Evolutionary conservation across 202 grass and related monocot species (phyloP), one percentile per base, ranked within the genome.

Genomic region (Zizania palustris): DNA sequence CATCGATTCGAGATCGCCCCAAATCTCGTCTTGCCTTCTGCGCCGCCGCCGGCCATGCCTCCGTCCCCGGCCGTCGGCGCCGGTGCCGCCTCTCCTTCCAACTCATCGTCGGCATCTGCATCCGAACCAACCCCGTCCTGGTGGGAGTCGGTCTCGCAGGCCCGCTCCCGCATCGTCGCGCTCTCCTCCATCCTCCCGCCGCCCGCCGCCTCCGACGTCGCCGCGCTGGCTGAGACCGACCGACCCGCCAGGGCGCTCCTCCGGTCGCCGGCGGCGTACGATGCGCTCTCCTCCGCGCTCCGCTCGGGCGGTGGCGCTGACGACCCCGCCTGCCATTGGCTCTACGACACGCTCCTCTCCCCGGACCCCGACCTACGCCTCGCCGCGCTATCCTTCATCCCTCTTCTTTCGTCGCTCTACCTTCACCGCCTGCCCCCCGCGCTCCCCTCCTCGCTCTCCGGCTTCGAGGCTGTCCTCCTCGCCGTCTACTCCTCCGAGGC

Each of bases 401-500:
- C 96, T n/a, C 74, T 98, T 10, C 85, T 98, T 38, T 86, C 89
- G 12, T 87, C 91, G 21, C 87, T 95, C 45, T 98, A 98, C 81
- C 83, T 98, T 41, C 86, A 86, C 75, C 87, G 91, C 71, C 83
- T 98, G 9, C 82, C 83, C 1, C 66, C 87, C 34, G 72, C 87
- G 4, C 86, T 81, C 11, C 81, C 81, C 1, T 83, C 83, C 15
- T 85, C 91, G 34, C 85, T 95, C 20, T 87, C 96, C 12, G 96
- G 96, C 5, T 99, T 95, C 75, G 92, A 95, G 84, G 91, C 96
- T 54, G 96, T 99, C 48, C 92, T 99, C 50, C 96, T 99, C 41
- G 91, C 96, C 20, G 79, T 95, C 72, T 99, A 99, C 66, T 88
- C 96, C 3, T 82, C 87, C 6, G 92, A 99, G 84, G 87, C 87